Conservation (phyloP, 2,329 filamentous ascomycete species). For the Aureobasidium musti region DNA sequence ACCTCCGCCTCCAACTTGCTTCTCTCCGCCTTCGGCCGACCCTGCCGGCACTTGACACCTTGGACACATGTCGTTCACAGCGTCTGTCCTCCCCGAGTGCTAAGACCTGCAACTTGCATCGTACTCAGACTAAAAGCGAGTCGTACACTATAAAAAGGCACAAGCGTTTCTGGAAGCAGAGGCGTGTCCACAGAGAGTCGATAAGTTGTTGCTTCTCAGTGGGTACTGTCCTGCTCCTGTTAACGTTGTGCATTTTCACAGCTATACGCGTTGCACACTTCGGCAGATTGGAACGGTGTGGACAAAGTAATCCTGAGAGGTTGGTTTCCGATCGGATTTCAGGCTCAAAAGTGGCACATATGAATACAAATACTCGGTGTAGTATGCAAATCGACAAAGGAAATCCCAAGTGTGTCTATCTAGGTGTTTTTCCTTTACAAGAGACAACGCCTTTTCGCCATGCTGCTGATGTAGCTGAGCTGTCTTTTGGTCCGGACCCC, state of each 20-base stretch:
- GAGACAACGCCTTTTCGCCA: conserved; percentile 27
- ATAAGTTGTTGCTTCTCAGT: too few relatives aligned
- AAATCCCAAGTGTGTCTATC: conserved; percentile 24
- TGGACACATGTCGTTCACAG: background rate
- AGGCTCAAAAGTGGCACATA: background rate
- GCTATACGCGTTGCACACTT: too few relatives aligned
- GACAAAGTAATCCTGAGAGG: too few relatives aligned
- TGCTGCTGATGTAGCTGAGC: conserved; percentile 26
- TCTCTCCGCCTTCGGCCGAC: conserved; percentile 5
- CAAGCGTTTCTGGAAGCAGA: too few relatives aligned
- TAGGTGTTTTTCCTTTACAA: background rate
- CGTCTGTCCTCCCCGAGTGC: background rate
- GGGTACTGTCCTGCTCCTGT: too few relatives aligned
- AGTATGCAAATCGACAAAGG: conserved; percentile 5
- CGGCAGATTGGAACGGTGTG: background rate
- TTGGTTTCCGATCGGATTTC: background rate
- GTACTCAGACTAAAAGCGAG: too few relatives aligned
- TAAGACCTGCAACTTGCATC: too few relatives aligned
- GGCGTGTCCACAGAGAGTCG: too few relatives aligned
- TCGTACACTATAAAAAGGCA: too few relatives aligned
- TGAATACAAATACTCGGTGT: background rate
- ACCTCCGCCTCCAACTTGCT: background rate
- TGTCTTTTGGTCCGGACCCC: conserved; percentile 18
- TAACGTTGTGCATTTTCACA: too few relatives aligned
- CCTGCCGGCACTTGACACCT: conserved; percentile 12